These are phyloP conservation scores for Rostrohypoxylon terebratum DNA, from an alignment of 495 filamentous ascomycete genomes.

Conservation along the genomic window DNA sequence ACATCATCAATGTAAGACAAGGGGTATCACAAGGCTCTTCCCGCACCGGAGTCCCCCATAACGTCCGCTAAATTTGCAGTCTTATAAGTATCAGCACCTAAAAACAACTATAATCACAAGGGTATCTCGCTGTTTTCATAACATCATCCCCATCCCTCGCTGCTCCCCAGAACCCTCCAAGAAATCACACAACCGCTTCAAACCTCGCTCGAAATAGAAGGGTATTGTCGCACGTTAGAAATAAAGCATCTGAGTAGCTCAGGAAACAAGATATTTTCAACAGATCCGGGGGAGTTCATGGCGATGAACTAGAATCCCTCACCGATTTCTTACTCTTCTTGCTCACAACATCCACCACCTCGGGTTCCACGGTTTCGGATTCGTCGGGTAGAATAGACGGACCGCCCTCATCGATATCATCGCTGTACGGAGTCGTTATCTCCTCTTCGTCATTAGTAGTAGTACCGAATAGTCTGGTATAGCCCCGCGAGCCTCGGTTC, in stretches of 20 bases:
- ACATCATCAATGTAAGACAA: not conserved
- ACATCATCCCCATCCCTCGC: not conserved
- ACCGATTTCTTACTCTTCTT: slow-evolving; percentile 34
- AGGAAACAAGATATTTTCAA: not conserved
- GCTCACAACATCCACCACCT: slow-evolving; percentile 39
- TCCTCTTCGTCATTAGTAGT: slow-evolving; percentile 35
- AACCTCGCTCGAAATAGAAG: not conserved
- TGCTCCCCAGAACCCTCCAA: not conserved
- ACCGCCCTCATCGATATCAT: slow-evolving; percentile 40
- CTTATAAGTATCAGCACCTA: not conserved
- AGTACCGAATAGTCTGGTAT: slow-evolving; percentile 48
- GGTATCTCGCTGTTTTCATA: slow-evolving; percentile 35
- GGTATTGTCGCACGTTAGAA: not conserved
- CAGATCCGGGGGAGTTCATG: not conserved
- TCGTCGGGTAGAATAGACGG: slow-evolving; percentile 24
- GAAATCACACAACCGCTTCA: not conserved
- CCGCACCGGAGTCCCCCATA: not conserved
- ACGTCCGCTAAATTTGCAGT: not conserved
- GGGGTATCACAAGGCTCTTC: not conserved
- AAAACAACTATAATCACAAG: slow-evolving; percentile 15
- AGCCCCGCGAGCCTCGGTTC: slow-evolving; percentile 13
- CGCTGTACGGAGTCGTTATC: slow-evolving; percentile 31
- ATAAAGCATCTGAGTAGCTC: not conserved
- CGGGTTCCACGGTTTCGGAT: slow-evolving; percentile 29
- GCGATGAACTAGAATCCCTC: slow-evolving; percentile 34